These are phyloP conservation scores for Neurospora sp. DNA, from an alignment of 495 filamentous ascomycete genomes.

Conservation along the genomic window DNA sequence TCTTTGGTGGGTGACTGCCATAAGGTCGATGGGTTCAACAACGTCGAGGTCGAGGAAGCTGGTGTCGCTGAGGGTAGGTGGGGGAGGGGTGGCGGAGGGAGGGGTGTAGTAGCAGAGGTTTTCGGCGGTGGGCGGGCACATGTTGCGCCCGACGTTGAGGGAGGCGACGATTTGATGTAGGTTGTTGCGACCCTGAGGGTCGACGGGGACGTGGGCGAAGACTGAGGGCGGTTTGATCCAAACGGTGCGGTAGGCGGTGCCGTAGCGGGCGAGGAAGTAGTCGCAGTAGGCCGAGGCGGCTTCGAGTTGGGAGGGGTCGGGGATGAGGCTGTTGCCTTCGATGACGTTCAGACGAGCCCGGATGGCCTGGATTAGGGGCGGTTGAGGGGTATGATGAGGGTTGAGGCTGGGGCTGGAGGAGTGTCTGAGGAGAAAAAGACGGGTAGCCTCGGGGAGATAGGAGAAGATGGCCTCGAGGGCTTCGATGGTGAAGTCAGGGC, in stretches of 20 bases:
- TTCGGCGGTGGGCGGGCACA: background rate
- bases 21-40: background rate
- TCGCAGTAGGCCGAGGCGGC: background rate
- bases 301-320: background rate
- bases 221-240: background rate
- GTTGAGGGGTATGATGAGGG: background rate
- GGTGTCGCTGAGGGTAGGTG: background rate
- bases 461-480: constrained; percentile 3
- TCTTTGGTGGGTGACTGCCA: background rate
- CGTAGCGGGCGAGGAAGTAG: constrained; percentile 6
- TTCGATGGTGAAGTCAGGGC: background rate
- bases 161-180: background rate
- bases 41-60: background rate
- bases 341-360: background rate
- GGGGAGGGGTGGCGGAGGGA: background rate
- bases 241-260: background rate
- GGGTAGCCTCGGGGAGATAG: background rate
- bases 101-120: background rate
- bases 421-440: background rate
- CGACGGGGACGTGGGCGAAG: background rate
- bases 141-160: background rate
- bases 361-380: background rate
- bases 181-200: background rate
- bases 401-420: background rate
- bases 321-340: background rate